Base-by-base conservation (phyloP, 257 asterid species). In the Anisodus tanguticus region DNA sequence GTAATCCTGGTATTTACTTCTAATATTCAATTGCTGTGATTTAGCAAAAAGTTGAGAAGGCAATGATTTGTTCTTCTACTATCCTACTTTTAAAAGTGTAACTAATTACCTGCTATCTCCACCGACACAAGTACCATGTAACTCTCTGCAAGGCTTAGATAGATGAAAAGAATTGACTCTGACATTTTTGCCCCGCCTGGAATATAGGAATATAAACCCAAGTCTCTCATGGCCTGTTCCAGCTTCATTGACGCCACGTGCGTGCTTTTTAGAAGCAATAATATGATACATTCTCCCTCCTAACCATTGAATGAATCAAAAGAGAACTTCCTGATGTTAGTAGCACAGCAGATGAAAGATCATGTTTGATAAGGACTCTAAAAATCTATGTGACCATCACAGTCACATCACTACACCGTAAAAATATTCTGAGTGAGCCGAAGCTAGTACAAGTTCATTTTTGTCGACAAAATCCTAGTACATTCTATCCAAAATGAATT, bases 391-490 rank as follows among this genome's bases (percentile, higher is more conserved):
- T 31, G 35, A 19, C 51, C 83, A 64, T 62, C 64, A 49, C 3
- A 76, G 19, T 81, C 64, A 67, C 71, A 53, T 74, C 72, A 60
- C 77, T 71, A 74, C 80, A 62, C 64, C 45, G 63, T 72, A 57
- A 47, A 69, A 37, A 69, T 78, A 83, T 62, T 82, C 79, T 79
- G 82, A 80, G 45, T 60, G 47, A 77, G 59, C 19, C 10, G 86
- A 10, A 84, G 37, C 82, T 77, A 47, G 80, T 81, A 83, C 87
- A 81, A 59, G 55, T n/a, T 76, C 81, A 74, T 37, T 54, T 54
- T 49, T 53, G 35, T 58, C 8, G 74, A 83, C 83, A 68, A 84
- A 64, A 67, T 49, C 79, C 86, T 78, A 87, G 4, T 17, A 45
- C 17, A 54, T 54, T 76, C 84, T 82, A 55, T 19, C 53, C 58